Evolutionary conservation across 306 rosid species (phyloP).

Genomic region (Dryas octopetala): DNA sequence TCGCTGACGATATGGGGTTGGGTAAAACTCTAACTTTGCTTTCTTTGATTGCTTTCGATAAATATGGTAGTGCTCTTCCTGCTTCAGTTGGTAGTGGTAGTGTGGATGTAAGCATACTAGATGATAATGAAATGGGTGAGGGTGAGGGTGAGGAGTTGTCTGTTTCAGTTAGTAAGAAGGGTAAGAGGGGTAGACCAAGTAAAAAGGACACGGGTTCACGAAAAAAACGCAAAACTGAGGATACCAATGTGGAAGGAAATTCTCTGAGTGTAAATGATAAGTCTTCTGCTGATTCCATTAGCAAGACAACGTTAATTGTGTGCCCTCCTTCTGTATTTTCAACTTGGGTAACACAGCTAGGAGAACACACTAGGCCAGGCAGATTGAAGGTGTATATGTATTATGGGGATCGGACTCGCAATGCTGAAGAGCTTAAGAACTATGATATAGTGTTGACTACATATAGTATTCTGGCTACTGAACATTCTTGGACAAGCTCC

Average conservation of each 20-base stretch:
- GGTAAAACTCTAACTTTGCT: slow-evolving; percentile 81
- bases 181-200: slow-evolving; percentile 33
- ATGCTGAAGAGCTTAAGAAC: slow-evolving; percentile 47
- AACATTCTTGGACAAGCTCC: slow-evolving; percentile 17
- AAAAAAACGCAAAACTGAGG: slow-evolving; percentile 35
- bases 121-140: slow-evolving; percentile 25
- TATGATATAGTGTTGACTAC: slow-evolving; percentile 79
- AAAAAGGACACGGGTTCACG: slow-evolving; percentile 19
- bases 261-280: slow-evolving; percentile 18
- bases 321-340: slow-evolving; percentile 84
- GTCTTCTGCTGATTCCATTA: slow-evolving; percentile 6
- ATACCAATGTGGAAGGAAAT: slow-evolving; percentile 14
- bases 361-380: slow-evolving; percentile 56
- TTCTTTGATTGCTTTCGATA: slow-evolving; percentile 63
- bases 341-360: slow-evolving; percentile 62
- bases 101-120: slow-evolving; percentile 21
- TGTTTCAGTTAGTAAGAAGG: slow-evolving; percentile 28
- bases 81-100: slow-evolving; percentile 7
- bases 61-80: slow-evolving; percentile 14
- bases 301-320: slow-evolving; percentile 59
- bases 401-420: slow-evolving; percentile 61
- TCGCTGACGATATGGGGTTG: slow-evolving; percentile 82
- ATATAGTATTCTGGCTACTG: slow-evolving; percentile 51
- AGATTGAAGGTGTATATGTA: slow-evolving; percentile 62
- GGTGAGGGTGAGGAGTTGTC: slow-evolving; percentile 24